Conservation (phyloP, 2,329 filamentous ascomycete species). For the Amauroascus niger region DNA sequence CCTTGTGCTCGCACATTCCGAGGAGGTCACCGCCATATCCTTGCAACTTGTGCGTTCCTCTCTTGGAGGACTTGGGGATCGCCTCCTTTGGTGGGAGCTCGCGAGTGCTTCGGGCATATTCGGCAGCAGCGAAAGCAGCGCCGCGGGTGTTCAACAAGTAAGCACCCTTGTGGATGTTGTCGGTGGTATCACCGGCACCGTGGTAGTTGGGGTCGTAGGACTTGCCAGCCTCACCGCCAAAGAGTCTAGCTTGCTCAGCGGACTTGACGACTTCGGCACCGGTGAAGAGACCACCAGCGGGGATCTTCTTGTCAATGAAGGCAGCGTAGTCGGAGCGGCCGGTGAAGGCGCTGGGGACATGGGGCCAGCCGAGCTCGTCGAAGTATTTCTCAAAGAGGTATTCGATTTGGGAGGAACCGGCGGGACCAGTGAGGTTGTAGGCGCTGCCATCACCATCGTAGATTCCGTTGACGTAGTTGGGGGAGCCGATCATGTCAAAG, state of each 20-base stretch:
- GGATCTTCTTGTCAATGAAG: slow-evolving; percentile 64
- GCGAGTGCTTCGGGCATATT: slow-evolving; percentile 48
- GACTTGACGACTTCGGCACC: slow-evolving; percentile 72
- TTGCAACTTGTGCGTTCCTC: neutral
- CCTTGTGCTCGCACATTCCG: slow-evolving; percentile 9
- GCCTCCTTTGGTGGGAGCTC: slow-evolving; percentile 15
- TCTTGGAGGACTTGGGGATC: slow-evolving; percentile 8
- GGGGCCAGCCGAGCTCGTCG: slow-evolving; percentile 50
- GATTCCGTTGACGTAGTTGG: slow-evolving; percentile 49
- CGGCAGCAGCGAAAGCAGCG: slow-evolving; percentile 44
- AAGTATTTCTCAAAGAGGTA: slow-evolving; percentile 61
- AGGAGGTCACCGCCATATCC: slow-evolving; percentile 9
- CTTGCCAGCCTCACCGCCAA: slow-evolving; percentile 59
- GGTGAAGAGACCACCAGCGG: slow-evolving; percentile 65
- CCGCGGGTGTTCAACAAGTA: slow-evolving; percentile 48
- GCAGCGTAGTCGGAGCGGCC: slow-evolving; percentile 71
- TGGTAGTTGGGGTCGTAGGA: slow-evolving; percentile 51
- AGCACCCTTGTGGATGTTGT: slow-evolving; percentile 46
- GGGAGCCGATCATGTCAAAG: slow-evolving; percentile 60
- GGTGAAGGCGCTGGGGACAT: slow-evolving; percentile 64
- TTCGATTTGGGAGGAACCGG: slow-evolving; percentile 59
- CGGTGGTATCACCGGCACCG: slow-evolving; percentile 42
- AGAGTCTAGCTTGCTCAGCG: slow-evolving; percentile 52
- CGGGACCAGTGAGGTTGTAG: slow-evolving; percentile 46
- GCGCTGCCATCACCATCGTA: slow-evolving; percentile 50